Evolutionary conservation across 1,284 basidiomycete genomes (phyloP), one percentile per base, ranked within the genome.

Genomic region (Apiotrichum porosum): DNA sequence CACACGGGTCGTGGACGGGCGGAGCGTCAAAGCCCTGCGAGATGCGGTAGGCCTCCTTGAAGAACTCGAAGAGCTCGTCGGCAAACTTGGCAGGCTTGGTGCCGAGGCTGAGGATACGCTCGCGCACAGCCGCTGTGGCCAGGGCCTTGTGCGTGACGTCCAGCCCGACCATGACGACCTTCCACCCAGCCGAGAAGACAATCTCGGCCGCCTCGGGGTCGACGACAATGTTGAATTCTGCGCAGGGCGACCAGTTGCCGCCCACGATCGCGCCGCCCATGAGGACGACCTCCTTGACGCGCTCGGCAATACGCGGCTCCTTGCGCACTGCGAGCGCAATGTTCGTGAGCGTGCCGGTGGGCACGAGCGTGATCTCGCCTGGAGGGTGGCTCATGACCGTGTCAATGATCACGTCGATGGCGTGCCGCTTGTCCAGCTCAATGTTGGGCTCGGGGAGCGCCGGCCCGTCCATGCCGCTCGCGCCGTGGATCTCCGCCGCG

Each of bases 301-400:
- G 42, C 1, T 40, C 1, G 1, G 22, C 37, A n/a, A 58, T 13
- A 8, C 36, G 44, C 9, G 57, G 54, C 13, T 37, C 43, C 14
- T 19, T 19, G 10, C 44, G 35, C 22, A 56, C 19, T 18, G 54
- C 51, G 18, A 56, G 32, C 4, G 57, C 57, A 15, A 59, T 37
- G 33, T 59, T 59, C n/a, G 57, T 59, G 13, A 57, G 37, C 8
- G 57, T 50, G 3, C 57, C 57, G 3, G 51, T 52, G 3, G 57
- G 49, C 17, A 57, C 43, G 26, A 57, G 28, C 1, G 54, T 51
- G 21, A 59, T 36, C n/a, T 49, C 42, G 1, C 47, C 54, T 4
- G 30, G 21, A 1, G 54, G 52, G 3, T 42, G 35, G 2, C 39
- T 17, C 26, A 48, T 30, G 33, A 59, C 43, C 23, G 41, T 47